Base-by-base conservation (phyloP, 495 filamentous ascomycete genomes). In the Xylaria sp. region DNA sequence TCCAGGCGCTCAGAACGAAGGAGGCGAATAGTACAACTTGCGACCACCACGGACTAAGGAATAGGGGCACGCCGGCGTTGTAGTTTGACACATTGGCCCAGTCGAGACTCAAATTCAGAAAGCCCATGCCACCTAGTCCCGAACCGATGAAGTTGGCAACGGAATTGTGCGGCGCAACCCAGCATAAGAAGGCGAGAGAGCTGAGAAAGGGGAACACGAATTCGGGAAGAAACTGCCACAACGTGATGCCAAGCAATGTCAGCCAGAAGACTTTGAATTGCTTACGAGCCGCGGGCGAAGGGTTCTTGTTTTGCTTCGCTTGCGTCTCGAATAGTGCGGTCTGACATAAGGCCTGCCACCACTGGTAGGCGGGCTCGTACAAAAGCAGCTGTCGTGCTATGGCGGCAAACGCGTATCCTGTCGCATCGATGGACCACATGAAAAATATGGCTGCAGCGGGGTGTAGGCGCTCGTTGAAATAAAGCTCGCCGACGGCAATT, bases 161-260 rank as follows among this genome's bases (percentile, higher is more conserved):
- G 8, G 80, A 75, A 71, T 87, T 88, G 21, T 81, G 80, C 9
- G 87, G 87, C 8, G 87, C 87, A 17, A 89, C 86, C 87, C 87
- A 88, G 78, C 87, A 89, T n/a, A 89, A 80, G 62, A 88, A 88
- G 3, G 87, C 85, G 14, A 89, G 78, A 0, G 87, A 89, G n/a
- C 82, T 84, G 15, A 85, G 75, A 68, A 88, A 85, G 0, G 86
- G 87, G 70, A 89, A 89, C 17, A 85, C 82, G 57, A 85, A 88
- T 70, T 89, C 87, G 4, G 87, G 87, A 2, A 89, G 77, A 68
- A 89, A 89, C 65, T 89, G 86, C 87, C 87, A 89, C 1, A 88
- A 69, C 0, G 83, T 86, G 74, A 87, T 81, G 12, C 81, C 87
- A 1, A 84, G 57, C 14, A 89, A 77, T 2, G 82, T 79, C 35